These are phyloP conservation scores for Metschnikowia proteae DNA, from an alignment of 805 yeast genomes.

Conservation along the genomic window DNA sequence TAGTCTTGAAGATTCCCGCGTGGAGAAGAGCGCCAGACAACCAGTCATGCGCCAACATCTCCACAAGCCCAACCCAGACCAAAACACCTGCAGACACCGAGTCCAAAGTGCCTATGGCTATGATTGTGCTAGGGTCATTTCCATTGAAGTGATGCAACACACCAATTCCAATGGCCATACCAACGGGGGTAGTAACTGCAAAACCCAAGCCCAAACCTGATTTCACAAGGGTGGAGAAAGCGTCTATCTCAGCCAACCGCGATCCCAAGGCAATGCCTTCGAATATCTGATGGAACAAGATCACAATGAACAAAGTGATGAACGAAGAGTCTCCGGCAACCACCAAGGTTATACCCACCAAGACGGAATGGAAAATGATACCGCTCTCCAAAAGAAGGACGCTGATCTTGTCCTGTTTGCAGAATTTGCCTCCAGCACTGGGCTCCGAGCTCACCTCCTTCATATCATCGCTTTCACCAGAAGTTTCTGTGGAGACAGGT, in stretches of 20 bases:
- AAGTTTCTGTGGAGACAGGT: background rate
- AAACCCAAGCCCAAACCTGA: slow-evolving; percentile 4
- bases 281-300: slow-evolving; percentile 28
- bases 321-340: slow-evolving; percentile 25
- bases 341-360: slow-evolving; percentile 26
- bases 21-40: slow-evolving; percentile 20
- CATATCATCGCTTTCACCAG: background rate
- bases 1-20: slow-evolving; percentile 16
- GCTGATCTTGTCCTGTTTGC: slow-evolving; percentile 2
- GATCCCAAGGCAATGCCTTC: slow-evolving; percentile 30
- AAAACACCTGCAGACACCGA: slow-evolving; percentile 34
- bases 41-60: slow-evolving; percentile 32
- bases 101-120: slow-evolving; percentile 32
- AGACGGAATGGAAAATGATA: slow-evolving; percentile 27
- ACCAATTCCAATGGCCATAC: slow-evolving; percentile 74
- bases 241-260: slow-evolving; percentile 23
- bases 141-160: slow-evolving; percentile 35
- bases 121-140: slow-evolving; percentile 26
- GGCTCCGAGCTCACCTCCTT: background rate
- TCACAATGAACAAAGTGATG: slow-evolving; percentile 24
- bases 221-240: slow-evolving; percentile 2
- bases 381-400: slow-evolving; percentile 24
- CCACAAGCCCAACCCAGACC: slow-evolving; percentile 30
- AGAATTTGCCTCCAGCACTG: background rate
- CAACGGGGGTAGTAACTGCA: slow-evolving; percentile 60